Conservation (phyloP, 2,329 filamentous ascomycete species). For the Colletotrichum siamense region DNA sequence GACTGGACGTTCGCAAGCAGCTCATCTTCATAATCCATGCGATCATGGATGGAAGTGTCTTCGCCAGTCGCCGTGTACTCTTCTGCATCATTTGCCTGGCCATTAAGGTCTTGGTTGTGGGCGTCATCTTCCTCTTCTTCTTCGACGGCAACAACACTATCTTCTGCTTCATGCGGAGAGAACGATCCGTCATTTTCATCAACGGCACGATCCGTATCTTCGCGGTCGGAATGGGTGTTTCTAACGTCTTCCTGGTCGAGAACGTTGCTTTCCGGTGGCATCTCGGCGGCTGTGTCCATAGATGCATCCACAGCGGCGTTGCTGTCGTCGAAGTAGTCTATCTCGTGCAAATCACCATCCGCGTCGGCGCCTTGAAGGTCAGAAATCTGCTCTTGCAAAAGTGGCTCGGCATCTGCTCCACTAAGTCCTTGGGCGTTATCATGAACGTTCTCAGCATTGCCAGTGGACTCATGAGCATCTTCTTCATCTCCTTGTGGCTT, state of each 20-base stretch:
- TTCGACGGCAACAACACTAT: neutral
- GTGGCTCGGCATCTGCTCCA: neutral
- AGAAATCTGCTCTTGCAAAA: constrained; percentile 2
- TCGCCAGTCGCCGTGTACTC: constrained; percentile 9
- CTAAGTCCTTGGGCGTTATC: neutral
- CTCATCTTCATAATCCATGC: constrained; percentile 10
- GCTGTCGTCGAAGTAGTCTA: constrained; percentile 40
- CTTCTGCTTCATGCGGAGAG: neutral
- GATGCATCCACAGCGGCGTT: constrained; percentile 32
- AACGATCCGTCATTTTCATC: neutral
- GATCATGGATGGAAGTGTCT: neutral
- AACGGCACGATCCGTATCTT: neutral
- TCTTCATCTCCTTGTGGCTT: constrained; percentile 8
- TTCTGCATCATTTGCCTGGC: constrained; percentile 1
- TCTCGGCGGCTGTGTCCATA: neutral
- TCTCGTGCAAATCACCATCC: constrained; percentile 29
- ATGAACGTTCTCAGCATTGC: constrained; percentile 10
- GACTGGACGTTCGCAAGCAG: constrained; percentile 11
- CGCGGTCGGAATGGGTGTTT: neutral
- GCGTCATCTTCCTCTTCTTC: neutral
- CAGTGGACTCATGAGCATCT: constrained; percentile 21
- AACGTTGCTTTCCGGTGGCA: neutral
- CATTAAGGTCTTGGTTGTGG: neutral
- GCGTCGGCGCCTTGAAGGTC: neutral
- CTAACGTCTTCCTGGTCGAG: neutral